phyloP scores from a whole-genome alignment of 2,329 filamentous ascomycete genomes.

The Volutella citrinella region DNA sequence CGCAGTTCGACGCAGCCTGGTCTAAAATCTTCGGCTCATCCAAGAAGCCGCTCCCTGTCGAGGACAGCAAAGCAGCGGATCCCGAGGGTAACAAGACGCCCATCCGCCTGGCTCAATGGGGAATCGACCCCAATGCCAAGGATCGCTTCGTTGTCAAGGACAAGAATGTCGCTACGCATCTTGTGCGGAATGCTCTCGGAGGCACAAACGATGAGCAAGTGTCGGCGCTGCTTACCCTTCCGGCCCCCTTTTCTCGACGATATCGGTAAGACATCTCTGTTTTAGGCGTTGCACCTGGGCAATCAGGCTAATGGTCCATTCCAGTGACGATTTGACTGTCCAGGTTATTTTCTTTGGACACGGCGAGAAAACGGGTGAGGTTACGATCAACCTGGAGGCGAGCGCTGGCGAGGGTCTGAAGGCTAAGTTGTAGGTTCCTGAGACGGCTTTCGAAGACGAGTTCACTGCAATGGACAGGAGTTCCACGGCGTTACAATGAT shows the following conservation, averaged over 20 bases:
- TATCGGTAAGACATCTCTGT: conserved; percentile 62
- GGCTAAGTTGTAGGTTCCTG: conserved; percentile 43
- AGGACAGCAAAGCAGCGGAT: conserved; percentile 51
- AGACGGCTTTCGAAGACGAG: too few relatives aligned
- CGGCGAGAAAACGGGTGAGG: conserved; percentile 69
- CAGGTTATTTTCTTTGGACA: conserved; percentile 99
- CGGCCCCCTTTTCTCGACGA: conserved; percentile 83
- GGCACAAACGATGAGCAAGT: conserved; percentile 93
- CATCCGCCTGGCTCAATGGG: conserved; percentile 89
- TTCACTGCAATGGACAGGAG: too few relatives aligned
- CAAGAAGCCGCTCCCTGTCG: conserved; percentile 67
- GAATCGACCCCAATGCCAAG: conserved; percentile 68
- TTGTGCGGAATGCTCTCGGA: conserved; percentile 91
- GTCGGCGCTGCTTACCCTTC: conserved; percentile 85
- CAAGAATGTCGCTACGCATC: conserved; percentile 92
- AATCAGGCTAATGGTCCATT: conserved; percentile 14
- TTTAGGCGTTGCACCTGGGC: not conserved
- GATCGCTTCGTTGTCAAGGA: conserved; percentile 92
- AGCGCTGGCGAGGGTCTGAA: conserved; percentile 53
- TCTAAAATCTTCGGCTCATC: conserved; percentile 57
- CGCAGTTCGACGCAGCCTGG: conserved; percentile 71
- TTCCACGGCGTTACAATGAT: conserved; percentile 21
- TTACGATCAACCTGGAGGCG: conserved; percentile 83
- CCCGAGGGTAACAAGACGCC: conserved; percentile 77
- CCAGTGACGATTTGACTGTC: conserved; percentile 88